Evolutionary conservation across 1,284 basidiomycete genomes (phyloP).

Genomic region (Austroboletus rostrupii): DNA sequence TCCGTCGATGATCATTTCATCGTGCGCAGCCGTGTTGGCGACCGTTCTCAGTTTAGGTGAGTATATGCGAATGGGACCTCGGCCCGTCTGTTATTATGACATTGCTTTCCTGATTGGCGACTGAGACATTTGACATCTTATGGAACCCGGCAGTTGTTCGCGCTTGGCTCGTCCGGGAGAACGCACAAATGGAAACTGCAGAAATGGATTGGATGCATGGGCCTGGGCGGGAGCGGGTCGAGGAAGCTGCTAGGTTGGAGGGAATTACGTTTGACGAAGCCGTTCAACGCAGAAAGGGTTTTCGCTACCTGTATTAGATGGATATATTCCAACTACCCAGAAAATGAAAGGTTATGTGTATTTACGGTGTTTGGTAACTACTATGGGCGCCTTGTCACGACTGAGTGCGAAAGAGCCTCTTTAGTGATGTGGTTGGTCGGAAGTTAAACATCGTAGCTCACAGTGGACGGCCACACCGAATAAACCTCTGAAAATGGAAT

Average conservation of each 20-base stretch:
- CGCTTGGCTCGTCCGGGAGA: constrained; percentile 42
- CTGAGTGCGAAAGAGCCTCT: too few species aligned
- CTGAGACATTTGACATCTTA: background rate
- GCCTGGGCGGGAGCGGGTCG: constrained; percentile 41
- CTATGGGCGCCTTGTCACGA: too few species aligned
- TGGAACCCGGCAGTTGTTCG: constrained; percentile 39
- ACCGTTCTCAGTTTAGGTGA: constrained; percentile 38
- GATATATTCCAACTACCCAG: too few species aligned
- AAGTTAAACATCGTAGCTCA: too few species aligned
- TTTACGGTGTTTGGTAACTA: too few species aligned
- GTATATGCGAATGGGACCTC: background rate
- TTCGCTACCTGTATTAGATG: constrained; percentile 22
- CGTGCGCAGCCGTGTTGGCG: constrained; percentile 39
- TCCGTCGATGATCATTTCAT: constrained; percentile 49
- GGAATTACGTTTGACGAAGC: constrained; percentile 51
- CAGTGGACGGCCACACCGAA: too few species aligned
- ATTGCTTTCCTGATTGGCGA: background rate
- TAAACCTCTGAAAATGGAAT: too few species aligned
- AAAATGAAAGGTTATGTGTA: too few species aligned
- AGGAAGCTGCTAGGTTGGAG: constrained; percentile 48
- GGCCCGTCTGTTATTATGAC: too few species aligned
- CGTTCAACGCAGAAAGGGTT: constrained; percentile 41
- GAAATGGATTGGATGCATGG: constrained; percentile 42
- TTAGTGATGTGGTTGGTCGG: too few species aligned
- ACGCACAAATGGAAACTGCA: constrained; percentile 42